phyloP scores from a whole-genome alignment of 345 rosid genomes.

The Tarenaya hassleriana region DNA sequence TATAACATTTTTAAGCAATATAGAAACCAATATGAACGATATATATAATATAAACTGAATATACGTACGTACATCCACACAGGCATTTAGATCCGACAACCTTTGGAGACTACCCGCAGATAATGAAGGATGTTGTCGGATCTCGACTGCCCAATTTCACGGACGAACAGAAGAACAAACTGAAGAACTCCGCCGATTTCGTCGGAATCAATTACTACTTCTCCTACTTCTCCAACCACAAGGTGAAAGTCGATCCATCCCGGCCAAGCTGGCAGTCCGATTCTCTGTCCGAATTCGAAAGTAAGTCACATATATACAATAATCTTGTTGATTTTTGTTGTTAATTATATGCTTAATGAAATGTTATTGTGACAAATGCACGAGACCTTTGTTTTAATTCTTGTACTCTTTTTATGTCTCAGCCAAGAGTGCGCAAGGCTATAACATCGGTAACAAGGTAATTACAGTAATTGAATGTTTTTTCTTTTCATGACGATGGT shows the following conservation, averaged over 20 bases:
- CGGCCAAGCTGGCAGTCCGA: background rate
- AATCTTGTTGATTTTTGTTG: too few species aligned
- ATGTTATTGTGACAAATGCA: too few species aligned
- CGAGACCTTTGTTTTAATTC: too few species aligned
- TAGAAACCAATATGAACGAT: too few species aligned
- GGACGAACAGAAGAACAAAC: slow-evolving; percentile 6
- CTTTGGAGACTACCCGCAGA: slow-evolving; percentile 24
- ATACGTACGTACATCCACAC: background rate
- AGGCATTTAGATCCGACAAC: slow-evolving; percentile 23
- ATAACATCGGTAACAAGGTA: slow-evolving; percentile 16
- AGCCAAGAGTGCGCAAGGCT: slow-evolving; percentile 16
- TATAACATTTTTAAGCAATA: too few species aligned
- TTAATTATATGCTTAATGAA: too few species aligned
- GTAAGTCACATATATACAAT: background rate
- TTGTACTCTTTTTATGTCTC: background rate
- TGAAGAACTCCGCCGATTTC: slow-evolving; percentile 20
- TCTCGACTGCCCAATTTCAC: slow-evolving; percentile 21
- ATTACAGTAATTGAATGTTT: too few species aligned
- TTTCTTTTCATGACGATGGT: too few species aligned
- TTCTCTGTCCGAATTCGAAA: background rate
- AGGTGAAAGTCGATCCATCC: background rate
- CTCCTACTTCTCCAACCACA: slow-evolving; percentile 8
- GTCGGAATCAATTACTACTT: slow-evolving; percentile 23
- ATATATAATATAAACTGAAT: too few species aligned
- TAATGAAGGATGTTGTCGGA: slow-evolving; percentile 21